Conservation (phyloP, 768 basidiomycete genomes). For the Agaricus subrufescens region DNA sequence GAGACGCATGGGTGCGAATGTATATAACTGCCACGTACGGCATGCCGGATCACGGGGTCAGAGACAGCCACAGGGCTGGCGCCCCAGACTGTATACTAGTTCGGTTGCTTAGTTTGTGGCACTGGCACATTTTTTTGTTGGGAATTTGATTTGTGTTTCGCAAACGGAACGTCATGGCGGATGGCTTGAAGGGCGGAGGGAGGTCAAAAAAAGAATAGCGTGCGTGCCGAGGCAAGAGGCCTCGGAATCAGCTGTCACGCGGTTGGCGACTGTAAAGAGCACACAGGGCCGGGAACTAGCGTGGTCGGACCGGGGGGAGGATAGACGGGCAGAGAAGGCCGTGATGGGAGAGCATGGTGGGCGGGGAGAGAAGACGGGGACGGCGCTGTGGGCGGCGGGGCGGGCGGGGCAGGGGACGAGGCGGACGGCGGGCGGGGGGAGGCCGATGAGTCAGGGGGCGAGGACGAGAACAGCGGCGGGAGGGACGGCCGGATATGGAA, state of each 20-base stretch:
- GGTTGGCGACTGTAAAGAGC: neutral
- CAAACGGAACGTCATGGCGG: too few relatives aligned
- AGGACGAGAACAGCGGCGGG: neutral
- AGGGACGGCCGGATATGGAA: constrained; percentile 2
- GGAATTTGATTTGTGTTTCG: too few relatives aligned
- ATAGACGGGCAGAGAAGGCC: constrained; percentile 17
- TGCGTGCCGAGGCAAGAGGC: too few relatives aligned
- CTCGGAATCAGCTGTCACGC: neutral
- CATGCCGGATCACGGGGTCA: too few relatives aligned
- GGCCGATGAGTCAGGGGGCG: neutral
- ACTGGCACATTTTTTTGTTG: too few relatives aligned
- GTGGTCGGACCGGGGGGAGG: neutral
- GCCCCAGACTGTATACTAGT: too few relatives aligned
- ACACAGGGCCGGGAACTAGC: constrained; percentile 6
- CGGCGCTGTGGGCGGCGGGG: neutral
- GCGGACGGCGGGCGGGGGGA: neutral
- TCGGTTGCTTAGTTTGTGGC: too few relatives aligned
- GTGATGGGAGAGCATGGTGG: constrained; percentile 17
- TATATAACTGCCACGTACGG: too few relatives aligned
- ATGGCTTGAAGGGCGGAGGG: too few relatives aligned
- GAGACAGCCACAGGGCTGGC: too few relatives aligned
- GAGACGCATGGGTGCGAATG: neutral
- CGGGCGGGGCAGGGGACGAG: neutral
- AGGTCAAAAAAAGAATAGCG: too few relatives aligned
- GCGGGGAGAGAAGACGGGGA: neutral